Evolutionary conservation across 495 filamentous ascomycete species (phyloP).

Genomic region (Aspergillus egyptiacus): DNA sequence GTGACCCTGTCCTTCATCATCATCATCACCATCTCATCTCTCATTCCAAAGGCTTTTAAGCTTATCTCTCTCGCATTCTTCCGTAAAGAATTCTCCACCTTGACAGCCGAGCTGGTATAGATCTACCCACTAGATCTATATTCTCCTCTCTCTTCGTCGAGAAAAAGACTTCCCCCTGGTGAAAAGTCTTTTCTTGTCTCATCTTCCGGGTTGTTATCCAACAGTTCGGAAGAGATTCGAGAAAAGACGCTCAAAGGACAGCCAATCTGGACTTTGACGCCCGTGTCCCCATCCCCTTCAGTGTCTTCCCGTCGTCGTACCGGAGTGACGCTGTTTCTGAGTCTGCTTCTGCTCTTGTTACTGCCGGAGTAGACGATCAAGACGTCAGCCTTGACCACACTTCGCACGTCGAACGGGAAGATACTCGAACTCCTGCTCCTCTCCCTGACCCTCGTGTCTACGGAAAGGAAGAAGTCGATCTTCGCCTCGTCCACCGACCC

Average conservation of each 20-base stretch:
- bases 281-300: slow-evolving; percentile 97
- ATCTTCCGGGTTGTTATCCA: slow-evolving; percentile 73
- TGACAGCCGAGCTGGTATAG: slow-evolving; percentile 12
- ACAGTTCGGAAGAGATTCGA: slow-evolving; percentile 88
- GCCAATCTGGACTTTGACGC: slow-evolving; percentile 99
- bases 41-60: slow-evolving; percentile 21
- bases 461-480: slow-evolving; percentile 75
- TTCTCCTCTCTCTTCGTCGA: slow-evolving; percentile 19
- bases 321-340: slow-evolving; percentile 81
- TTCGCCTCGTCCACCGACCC: slow-evolving; percentile 45
- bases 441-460: slow-evolving; percentile 60
- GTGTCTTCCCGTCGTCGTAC: slow-evolving; percentile 99
- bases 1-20: slow-evolving; percentile 13
- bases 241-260: slow-evolving; percentile 77
- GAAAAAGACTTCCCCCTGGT: slow-evolving; percentile 44
- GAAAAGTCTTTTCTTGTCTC: slow-evolving; percentile 80
- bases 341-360: slow-evolving; percentile 68
- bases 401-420: slow-evolving; percentile 90
- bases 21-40: slow-evolving; percentile 18
- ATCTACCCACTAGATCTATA: slow-evolving; percentile 21
- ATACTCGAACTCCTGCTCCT: slow-evolving; percentile 64
- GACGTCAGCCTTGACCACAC: slow-evolving; percentile 74
- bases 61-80: slow-evolving; percentile 25
- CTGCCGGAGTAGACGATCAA: slow-evolving; percentile 71
- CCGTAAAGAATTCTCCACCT: slow-evolving; percentile 18